Base-by-base conservation (phyloP, 163 green algal species). In the Scenedesmus sp. region DNA sequence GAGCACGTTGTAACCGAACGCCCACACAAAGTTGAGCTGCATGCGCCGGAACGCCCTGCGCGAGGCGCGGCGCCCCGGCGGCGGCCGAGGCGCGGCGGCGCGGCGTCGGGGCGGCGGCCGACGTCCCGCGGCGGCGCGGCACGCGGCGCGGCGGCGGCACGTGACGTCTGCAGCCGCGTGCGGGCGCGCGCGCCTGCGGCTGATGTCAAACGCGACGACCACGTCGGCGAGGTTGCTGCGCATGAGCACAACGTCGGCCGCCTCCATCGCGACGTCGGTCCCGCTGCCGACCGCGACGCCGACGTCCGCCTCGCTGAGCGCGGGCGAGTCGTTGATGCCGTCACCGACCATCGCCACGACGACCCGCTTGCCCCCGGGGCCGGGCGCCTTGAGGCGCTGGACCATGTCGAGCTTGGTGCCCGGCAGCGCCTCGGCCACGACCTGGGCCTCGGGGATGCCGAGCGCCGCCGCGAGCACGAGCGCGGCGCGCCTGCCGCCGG, bases 271-370 rank as follows among this genome's bases (percentile, higher is more conserved):
- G 9, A 94, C 84, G 70, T 95, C 91, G 20, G 90, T 91, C 10
- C 87, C 89, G 48, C 78, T 87, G 42, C 93, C 96, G 4, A 99
- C 91, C 0, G 96, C 96, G 47, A 99, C 95, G 54, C 96, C 96
- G 29, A 99, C 88, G 76, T 98, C 93, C 0, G 96, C 95, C 17
- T 92, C 87, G 0, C 92, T 92, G 63, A 99, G 87, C 26, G 96
- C 96, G 1, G 96, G 96, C 0, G 91, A 89, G 86, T 99, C 96
- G 81, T 99, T 99, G 50, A 99, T 90, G 39, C 96, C 96, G 77
- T 99, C 96, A 1, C 96, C 96, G 33, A 99, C 83, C 76, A 96
- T 93, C 14, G 87, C 89, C 33, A 95, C 91, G 18, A 82, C 47
- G 9, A 60, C 51, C 51, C 6, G 9, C 39, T 47, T 47, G 39